Evolutionary conservation across 805 yeast genomes (phyloP), one percentile per base, ranked within the genome.

Genomic region (Tetrapisispora namnaoensis): DNA sequence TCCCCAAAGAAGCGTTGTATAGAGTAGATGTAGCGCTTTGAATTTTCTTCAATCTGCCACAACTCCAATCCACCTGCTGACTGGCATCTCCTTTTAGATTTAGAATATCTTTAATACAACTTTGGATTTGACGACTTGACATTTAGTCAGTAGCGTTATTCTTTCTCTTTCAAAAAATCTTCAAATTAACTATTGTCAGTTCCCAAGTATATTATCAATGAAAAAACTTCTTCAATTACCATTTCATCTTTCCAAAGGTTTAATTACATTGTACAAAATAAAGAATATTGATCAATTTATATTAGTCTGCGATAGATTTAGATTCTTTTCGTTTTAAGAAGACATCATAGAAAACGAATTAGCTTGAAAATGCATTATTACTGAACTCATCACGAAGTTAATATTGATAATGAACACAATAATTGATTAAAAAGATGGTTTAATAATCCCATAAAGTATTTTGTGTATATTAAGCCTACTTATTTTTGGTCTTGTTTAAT

Each of bases 1-100:
- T 72, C 49, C 71, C 77, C n/a, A 83, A 69, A 20, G 83, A 73
- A 1, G 75, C 62, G 52, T 68, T 70, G 56, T 80, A 79, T 14
- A 80, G 58, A 1, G 63, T 60, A 14, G 59, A 51, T 5, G 68
- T 63, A 1, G 67, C 66, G 14, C 53, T 50, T 16, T 50, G 42
- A 34, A 65, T 50, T 37, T 60, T 58, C 46, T 60, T 63, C 45
- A 63, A 49, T 30, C 57, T 48, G 4, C 65, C 60, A 14, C 58
- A 45, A 2, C 53, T 46, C 66, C 67, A 63, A 42, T 63, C 63
- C 27, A 55, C 55, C 27, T 51, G 35, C 14, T 30, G 39, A 4
- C 14, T 47, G 17, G 56, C 56, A 24, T 51, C 47, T 14, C 50
- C 50, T 4, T 55, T 57, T 13, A 55, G 20, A 4, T 60, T 58